Evolutionary conservation across 768 basidiomycete genomes (phyloP), one percentile per base, ranked within the genome.

Genomic region (Suillus clintonianus): DNA sequence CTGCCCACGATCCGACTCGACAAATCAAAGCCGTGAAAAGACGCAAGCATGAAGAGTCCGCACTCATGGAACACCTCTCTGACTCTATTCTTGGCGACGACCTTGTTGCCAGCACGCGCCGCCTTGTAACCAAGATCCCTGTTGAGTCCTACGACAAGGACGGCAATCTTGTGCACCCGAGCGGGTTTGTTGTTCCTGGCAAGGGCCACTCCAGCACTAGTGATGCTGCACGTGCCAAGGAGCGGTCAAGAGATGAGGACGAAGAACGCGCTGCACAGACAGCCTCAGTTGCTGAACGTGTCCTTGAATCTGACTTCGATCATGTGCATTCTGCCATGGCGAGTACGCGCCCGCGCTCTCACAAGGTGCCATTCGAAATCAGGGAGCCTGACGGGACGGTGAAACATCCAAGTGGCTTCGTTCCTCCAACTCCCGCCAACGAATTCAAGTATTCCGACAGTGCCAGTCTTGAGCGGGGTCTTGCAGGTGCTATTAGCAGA

Each of bases 301-400:
- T 78, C 27, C 69, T 70, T 43, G 73, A 78, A 60, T 74, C 73
- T 22, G 65, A 74, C 34, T 64, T 72, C 58, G 70, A 73, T 32
- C 36, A 69, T 22, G 67, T 76, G 51, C 36, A 69, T 2, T 71
- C 63, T 19, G 36, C 61, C 14, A 50, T 62, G 42, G 64, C 73
- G 2, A 74, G 67, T 9, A 72, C 71, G 1, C 65, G 71, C 7
- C 68, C 70, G 11, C 60, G 66, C 19, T 55, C 43, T 5, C 76
- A 77, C 65, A 82, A 83, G 70, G 74, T 82, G 7, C 82, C 82
- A 1, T 80, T 79, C 27, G 82, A 83, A 66, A 73, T 81, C 0
- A 66, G 71, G 37, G 71, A 74, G 30, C 62, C 60, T 4, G 80
- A 82, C 57, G 82, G 82, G 27, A 76, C 67, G 1, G 68, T 81